Percentiles rank a stretch among this genome's conserved stretches.
Conservation (phyloP, 139 green algal genomes). For the Chlorella vulgaris region DNA sequence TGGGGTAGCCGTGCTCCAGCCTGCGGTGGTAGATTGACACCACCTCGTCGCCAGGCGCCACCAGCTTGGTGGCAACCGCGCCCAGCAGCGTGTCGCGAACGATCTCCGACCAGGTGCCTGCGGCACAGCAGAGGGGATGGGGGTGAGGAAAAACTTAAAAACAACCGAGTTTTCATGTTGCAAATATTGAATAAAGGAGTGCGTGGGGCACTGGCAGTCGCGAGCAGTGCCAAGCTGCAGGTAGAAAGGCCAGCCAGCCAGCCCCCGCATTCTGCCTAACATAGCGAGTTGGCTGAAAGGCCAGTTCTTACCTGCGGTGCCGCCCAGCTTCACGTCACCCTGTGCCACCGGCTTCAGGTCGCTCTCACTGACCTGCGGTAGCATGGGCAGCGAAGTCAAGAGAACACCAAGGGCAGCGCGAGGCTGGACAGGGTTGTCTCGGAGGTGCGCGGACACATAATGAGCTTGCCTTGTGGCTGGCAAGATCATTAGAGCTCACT, state of each 20-base stretch:
- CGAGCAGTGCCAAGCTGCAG: too few relatives aligned
- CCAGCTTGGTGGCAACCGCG: constrained; percentile 79
- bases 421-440: not conserved
- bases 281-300: too few relatives aligned
- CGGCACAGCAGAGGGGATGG: not conserved
- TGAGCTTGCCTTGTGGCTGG: too few relatives aligned
- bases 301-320: constrained; percentile 49
- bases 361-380: constrained; percentile 50
- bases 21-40: constrained; percentile 87
- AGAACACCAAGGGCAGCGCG: not conserved
- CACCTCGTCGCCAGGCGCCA: constrained; percentile 66
- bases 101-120: constrained; percentile 65
- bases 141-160: not conserved
- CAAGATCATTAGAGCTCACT: too few relatives aligned
- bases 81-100: constrained; percentile 81
- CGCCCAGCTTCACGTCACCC: constrained; percentile 61
- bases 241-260: too few relatives aligned
- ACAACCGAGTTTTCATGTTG: too few relatives aligned
- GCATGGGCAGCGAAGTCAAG: not conserved
- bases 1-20: constrained; percentile 91
- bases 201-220: too few relatives aligned
- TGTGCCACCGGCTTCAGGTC: constrained; percentile 78
- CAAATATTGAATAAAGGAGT: too few relatives aligned
- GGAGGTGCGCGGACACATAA: too few relatives aligned
- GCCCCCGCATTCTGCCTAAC: too few relatives aligned